phyloP scores from a whole-genome alignment of 1,284 basidiomycete species.

The Ceratobasidium sp. region DNA sequence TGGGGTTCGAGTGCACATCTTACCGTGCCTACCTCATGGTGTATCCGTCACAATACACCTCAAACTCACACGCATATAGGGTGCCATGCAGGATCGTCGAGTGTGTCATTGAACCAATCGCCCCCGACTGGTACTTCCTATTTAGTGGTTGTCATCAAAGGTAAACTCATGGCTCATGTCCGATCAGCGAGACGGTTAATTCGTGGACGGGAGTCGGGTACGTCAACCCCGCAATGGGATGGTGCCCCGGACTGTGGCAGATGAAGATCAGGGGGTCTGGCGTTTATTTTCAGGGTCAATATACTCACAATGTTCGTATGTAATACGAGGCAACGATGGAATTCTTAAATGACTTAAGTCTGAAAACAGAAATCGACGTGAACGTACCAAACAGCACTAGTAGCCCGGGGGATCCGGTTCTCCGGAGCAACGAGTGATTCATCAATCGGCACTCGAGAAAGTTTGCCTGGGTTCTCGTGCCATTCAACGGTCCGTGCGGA shows the following conservation, averaged over 20 bases:
- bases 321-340: not conserved
- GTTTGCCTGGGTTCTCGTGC: conserved; percentile 89
- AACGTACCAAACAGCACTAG: conserved; percentile 79
- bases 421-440: conserved; percentile 82
- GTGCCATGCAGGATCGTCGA: conserved; percentile 89
- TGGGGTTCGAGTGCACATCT: not conserved
- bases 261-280: not conserved
- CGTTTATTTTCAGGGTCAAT: conserved; percentile 3
- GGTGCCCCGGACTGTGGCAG: not conserved
- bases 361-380: conserved; percentile 28
- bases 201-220: not conserved
- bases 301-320: not conserved
- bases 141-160: conserved; percentile 51
- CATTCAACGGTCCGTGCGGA: conserved; percentile 90
- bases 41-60: conserved; percentile 92
- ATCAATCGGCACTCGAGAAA: conserved; percentile 85
- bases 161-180: conserved; percentile 1
- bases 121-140: conserved; percentile 93
- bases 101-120: conserved; percentile 92
- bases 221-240: conserved; percentile 17
- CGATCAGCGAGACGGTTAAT: conserved; percentile 33
- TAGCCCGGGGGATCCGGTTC: conserved; percentile 85
- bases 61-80: conserved; percentile 93
- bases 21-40: conserved; percentile 55
- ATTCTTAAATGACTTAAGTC: not conserved